Evolutionary conservation across 148 eudicot genomes (phyloP).

Genomic region (Dysphania ambrosioides): DNA sequence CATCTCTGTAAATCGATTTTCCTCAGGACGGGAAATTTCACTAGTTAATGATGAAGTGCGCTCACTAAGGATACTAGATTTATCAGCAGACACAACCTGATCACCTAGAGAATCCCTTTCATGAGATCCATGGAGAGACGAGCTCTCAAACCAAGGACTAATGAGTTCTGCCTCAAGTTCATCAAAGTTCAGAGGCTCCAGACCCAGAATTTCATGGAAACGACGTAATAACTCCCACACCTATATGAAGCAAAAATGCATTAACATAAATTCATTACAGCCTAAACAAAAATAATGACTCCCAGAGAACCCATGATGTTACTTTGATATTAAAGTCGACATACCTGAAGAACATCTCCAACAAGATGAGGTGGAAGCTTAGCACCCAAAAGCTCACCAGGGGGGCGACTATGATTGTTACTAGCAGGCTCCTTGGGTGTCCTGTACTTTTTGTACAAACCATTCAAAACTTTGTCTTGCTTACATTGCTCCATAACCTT

Average conservation of each 20-base stretch:
- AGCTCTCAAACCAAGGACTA: conserved; percentile 40
- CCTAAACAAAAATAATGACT: background rate
- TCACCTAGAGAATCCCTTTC: conserved; percentile 24
- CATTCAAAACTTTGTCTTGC: conserved; percentile 31
- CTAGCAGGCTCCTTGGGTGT: conserved; percentile 13
- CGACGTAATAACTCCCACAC: conserved; percentile 48
- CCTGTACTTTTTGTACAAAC: conserved; percentile 33
- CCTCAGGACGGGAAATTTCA: conserved; percentile 33
- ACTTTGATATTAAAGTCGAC: background rate
- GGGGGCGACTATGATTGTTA: conserved; percentile 28
- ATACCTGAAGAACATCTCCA: conserved; percentile 65
- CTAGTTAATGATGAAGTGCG: conserved; percentile 34
- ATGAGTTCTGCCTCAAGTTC: conserved; percentile 57
- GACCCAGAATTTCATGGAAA: conserved; percentile 43
- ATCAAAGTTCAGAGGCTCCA: conserved; percentile 37
- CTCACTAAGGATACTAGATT: conserved; percentile 27
- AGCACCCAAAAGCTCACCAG: conserved; percentile 43
- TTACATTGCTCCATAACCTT: conserved; percentile 32
- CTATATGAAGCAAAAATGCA: conserved; percentile 29
- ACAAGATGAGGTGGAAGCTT: conserved; percentile 47
- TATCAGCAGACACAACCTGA: conserved; percentile 26
- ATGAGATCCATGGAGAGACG: conserved; percentile 21
- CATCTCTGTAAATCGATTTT: conserved; percentile 30
- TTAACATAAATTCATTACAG: background rate
- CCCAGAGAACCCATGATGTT: background rate